A percentile compares a stretch with the other conserved stretches of the same genome.
Evolutionary conservation across 805 yeast genomes (phyloP).

Genomic region (Ogataea trehaloabstinens): DNA sequence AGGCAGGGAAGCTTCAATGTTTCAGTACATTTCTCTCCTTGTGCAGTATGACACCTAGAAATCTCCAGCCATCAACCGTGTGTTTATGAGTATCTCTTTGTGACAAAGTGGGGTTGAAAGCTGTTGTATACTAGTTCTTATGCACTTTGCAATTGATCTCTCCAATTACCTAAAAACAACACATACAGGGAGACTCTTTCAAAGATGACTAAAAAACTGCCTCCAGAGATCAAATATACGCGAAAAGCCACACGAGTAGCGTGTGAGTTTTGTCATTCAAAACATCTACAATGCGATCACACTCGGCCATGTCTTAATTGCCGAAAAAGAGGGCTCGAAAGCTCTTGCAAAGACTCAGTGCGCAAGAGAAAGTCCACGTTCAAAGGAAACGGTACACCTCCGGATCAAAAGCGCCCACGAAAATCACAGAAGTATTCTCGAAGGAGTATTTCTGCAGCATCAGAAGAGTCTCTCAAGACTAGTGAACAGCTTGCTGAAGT

Average conservation of each 20-base stretch:
- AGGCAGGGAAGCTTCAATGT: too few relatives aligned
- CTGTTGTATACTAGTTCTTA: too few relatives aligned
- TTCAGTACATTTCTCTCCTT: too few relatives aligned
- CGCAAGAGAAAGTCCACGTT: constrained; percentile 38
- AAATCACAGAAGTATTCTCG: background rate
- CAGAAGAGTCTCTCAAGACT: too few relatives aligned
- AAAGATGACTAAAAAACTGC: constrained; percentile 60
- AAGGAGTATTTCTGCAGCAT: background rate
- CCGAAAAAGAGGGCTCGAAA: constrained; percentile 52
- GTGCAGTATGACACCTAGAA: too few relatives aligned
- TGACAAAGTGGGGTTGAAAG: too few relatives aligned
- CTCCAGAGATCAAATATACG: constrained; percentile 48
- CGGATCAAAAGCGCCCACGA: background rate
- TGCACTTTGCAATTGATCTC: too few relatives aligned
- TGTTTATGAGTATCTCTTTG: too few relatives aligned
- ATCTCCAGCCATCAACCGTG: too few relatives aligned
- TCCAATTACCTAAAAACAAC: too few relatives aligned
- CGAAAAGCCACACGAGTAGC: constrained; percentile 68
- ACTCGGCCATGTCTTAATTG: constrained; percentile 74
- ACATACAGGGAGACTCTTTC: too few relatives aligned
- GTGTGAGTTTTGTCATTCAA: constrained; percentile 68
- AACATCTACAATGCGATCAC: constrained; percentile 71
- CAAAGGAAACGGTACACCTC: constrained; percentile 5
- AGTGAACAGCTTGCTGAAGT: too few relatives aligned
- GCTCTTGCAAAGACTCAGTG: constrained; percentile 55